These are phyloP conservation scores for Coccomyxa sp. DNA, from an alignment of 139 green algal genomes.

Conservation along the genomic window DNA sequence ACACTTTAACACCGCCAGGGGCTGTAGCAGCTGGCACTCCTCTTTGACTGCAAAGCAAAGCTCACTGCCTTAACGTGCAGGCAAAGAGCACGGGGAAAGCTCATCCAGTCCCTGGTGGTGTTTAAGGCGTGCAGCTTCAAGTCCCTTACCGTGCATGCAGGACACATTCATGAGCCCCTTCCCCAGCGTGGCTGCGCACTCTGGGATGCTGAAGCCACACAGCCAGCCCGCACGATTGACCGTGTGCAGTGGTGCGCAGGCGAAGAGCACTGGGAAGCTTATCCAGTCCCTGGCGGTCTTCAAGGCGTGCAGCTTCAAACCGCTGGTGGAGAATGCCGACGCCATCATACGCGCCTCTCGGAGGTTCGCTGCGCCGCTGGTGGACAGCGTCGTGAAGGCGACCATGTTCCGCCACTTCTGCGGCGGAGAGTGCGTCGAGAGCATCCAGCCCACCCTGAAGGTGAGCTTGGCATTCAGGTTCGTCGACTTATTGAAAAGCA, in stretches of 20 bases:
- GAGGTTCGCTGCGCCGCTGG: constrained; percentile 34
- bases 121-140: constrained; percentile 30
- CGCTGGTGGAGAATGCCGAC: constrained; percentile 46
- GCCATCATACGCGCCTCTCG: constrained; percentile 28
- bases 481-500: too few species aligned
- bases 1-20: neutral
- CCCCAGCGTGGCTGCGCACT: constrained; percentile 36
- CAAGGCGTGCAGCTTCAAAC: constrained; percentile 20
- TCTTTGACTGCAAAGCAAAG: neutral
- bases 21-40: neutral
- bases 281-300: constrained; percentile 39
- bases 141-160: constrained; percentile 34
- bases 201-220: neutral
- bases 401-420: constrained; percentile 87
- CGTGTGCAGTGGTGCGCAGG: constrained; percentile 5
- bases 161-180: constrained; percentile 39
- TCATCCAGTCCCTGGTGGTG: constrained; percentile 36
- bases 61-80: neutral
- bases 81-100: constrained; percentile 27
- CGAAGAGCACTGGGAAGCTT: constrained; percentile 34
- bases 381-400: constrained; percentile 44
- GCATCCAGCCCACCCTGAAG: neutral
- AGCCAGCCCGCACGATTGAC: too few species aligned
- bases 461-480: too few species aligned
- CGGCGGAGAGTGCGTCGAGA: constrained; percentile 31